Base-by-base conservation (phyloP, 345 rosid genomes). In the Gossypioides kirkii region DNA sequence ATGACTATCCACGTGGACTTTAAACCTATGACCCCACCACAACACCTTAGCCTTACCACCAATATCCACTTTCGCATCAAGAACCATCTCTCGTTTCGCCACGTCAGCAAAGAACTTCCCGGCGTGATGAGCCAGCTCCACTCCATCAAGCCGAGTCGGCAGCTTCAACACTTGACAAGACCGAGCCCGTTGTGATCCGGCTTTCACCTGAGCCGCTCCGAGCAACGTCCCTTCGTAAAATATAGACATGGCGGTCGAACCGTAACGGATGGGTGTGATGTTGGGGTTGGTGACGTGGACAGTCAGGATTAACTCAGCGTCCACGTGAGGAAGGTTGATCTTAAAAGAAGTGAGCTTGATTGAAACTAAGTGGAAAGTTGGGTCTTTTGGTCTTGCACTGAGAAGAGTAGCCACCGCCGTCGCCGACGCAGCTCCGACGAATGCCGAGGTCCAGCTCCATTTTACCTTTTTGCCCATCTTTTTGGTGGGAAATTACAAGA, bases 271-370 rank as follows among this genome's bases (percentile, higher is more conserved):
- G 69, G 97, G 79, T 56, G 82, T 72, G 77, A 87, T 61, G 86
- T 93, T 91, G 36, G 97, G 97, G 81, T 93, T 93, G 42, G 89
- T 80, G 87, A 89, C 89, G 83, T 91, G 95, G 77, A 93, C 91
- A 77, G 88, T 89, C 16, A 91, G 91, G 86, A 87, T 73, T 4
- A 93, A 66, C 70, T 88, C 98, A 36, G 92, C 88, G 80, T 93
- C 96, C 54, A 91, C 80, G 76, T 84, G 78, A 0, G 98, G 97
- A 71, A 87, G 73, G 75, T 85, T 88, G 75, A 93, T 82, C 82
- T 88, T 88, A 67, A 93, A 87, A 82, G 95, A 84, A 69, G 95
- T 87, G 54, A 93, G 79, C 61, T 79, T 75, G 87, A 91, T 87
- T 75, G 93, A 86, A 87, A 87, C 77, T 18, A 93, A 78, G 79